Conservation (phyloP, 2,329 filamentous ascomycete genomes). For the Drechslerella dactyloides region DNA sequence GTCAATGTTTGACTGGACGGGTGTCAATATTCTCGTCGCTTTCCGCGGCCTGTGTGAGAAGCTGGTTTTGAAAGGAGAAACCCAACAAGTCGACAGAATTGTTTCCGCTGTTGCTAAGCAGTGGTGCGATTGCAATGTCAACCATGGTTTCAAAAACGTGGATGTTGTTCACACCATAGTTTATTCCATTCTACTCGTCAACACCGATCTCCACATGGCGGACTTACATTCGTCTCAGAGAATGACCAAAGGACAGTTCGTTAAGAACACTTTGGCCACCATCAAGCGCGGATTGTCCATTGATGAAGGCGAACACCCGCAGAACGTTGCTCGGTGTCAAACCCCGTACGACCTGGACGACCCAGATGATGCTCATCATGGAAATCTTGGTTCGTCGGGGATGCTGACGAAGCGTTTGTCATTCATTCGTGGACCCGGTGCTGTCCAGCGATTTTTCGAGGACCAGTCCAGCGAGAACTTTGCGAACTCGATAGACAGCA, state of each 20-base stretch:
- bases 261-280: conserved; percentile 94
- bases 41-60: conserved; percentile 81
- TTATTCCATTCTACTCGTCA: conserved; percentile 92
- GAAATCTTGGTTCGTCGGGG: conserved; percentile 58
- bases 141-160: conserved; percentile 88
- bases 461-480: conserved; percentile 49
- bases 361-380: conserved; percentile 17
- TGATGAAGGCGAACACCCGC: conserved; percentile 44
- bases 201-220: conserved; percentile 92
- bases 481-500: conserved; percentile 55
- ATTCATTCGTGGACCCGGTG: conserved; percentile 54
- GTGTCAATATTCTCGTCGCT: conserved; percentile 77
- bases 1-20: conserved; percentile 85
- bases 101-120: conserved; percentile 84
- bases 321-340: conserved; percentile 51
- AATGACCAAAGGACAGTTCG: conserved; percentile 93
- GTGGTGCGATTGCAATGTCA: conserved; percentile 92
- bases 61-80: conserved; percentile 84
- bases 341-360: conserved; percentile 52
- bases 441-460: conserved; percentile 53
- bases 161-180: conserved; percentile 97
- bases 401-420: conserved; percentile 39
- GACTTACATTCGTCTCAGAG: conserved; percentile 81
- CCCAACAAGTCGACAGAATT: conserved; percentile 94
- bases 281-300: conserved; percentile 73